These are phyloP conservation scores for Capronia epimyces DNA, from an alignment of 2,329 filamentous ascomycete genomes.

Conservation along the genomic window DNA sequence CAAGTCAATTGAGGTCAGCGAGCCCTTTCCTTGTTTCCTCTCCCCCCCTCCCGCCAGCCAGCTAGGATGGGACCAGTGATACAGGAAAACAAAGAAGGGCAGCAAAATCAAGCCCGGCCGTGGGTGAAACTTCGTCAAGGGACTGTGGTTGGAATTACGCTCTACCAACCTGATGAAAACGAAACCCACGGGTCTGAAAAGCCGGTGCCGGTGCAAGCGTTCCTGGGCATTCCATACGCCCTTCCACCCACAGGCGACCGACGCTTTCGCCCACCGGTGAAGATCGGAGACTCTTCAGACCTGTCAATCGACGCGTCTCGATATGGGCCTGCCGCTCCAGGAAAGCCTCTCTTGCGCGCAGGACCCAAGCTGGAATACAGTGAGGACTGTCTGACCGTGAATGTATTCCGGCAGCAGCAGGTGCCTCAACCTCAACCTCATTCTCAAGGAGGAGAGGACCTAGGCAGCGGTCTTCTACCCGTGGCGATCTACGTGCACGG, in stretches of 20 bases:
- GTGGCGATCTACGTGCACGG: slow-evolving; percentile 47
- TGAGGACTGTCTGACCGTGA: slow-evolving; percentile 29
- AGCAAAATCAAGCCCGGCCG: slow-evolving; percentile 7
- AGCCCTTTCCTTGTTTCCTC: too few species aligned
- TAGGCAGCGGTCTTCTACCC: slow-evolving; percentile 30
- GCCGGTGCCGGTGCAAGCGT: slow-evolving; percentile 32
- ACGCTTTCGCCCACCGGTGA: slow-evolving; percentile 41
- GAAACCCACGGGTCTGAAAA: neutral
- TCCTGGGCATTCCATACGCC: slow-evolving; percentile 49
- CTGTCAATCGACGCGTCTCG: slow-evolving; percentile 35
- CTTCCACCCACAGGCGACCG: slow-evolving; percentile 44
- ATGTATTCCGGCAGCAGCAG: slow-evolving; percentile 27
- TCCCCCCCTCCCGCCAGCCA: neutral
- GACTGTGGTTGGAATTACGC: slow-evolving; percentile 3
- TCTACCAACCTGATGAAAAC: too few species aligned
- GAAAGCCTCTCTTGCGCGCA: slow-evolving; percentile 46
- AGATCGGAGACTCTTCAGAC: slow-evolving; percentile 28
- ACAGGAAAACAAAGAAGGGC: neutral
- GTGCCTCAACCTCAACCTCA: too few species aligned
- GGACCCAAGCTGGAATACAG: slow-evolving; percentile 45
- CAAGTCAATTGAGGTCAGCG: too few species aligned
- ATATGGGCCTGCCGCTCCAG: slow-evolving; percentile 34
- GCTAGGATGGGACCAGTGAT: neutral
- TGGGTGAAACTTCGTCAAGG: slow-evolving; percentile 13
- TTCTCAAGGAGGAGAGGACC: slow-evolving; percentile 33